Conservation (phyloP, 108 stramenopile genomes). For the Schizochytrium sp. region DNA sequence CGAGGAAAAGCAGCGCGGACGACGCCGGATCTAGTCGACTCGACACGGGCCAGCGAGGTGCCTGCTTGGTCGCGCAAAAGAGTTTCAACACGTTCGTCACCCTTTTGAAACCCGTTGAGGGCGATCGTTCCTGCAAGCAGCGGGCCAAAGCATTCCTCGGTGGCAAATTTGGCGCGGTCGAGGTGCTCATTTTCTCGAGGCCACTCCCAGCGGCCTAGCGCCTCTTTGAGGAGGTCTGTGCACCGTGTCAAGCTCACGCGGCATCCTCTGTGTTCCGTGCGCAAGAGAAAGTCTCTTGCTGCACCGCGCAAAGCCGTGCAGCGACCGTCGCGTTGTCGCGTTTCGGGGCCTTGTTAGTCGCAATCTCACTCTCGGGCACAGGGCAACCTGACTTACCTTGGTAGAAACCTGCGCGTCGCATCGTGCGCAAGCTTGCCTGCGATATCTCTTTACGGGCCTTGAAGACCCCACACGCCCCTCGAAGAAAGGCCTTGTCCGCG, state of each 20-base stretch:
- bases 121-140: neutral
- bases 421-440: neutral
- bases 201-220: neutral
- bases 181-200: neutral
- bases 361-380: too few relatives aligned
- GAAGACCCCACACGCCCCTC: too few relatives aligned
- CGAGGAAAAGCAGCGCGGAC: neutral
- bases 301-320: neutral
- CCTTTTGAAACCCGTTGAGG: neutral
- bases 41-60: neutral
- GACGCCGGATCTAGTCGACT: neutral
- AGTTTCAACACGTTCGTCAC: neutral
- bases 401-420: neutral
- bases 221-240: neutral
- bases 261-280: neutral
- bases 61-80: neutral
- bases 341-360: too few relatives aligned
- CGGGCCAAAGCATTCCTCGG: neutral
- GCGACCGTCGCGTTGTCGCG: too few relatives aligned
- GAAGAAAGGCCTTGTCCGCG: too few relatives aligned
- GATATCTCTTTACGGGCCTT: too few relatives aligned
- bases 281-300: neutral
- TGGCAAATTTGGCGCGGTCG: neutral
- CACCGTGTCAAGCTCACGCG: neutral
- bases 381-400: neutral